Evolutionary conservation across 495 filamentous ascomycete species (phyloP).

Genomic region (Podospora pseudocomata): DNA sequence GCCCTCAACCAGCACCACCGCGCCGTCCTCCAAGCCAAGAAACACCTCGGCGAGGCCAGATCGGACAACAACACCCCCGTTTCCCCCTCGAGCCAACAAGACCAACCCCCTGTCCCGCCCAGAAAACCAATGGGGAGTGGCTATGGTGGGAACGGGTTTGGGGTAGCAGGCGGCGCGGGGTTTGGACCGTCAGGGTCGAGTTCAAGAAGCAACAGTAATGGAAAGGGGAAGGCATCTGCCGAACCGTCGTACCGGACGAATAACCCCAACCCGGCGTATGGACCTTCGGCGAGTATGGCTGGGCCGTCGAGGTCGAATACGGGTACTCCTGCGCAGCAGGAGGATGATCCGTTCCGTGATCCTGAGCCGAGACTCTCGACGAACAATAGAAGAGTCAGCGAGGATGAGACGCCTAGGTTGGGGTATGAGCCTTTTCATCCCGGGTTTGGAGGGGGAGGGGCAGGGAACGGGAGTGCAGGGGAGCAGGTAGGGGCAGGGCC

Average conservation of each 20-base stretch:
- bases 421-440: conserved; percentile 52
- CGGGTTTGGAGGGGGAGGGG: conserved; percentile 36
- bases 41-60: conserved; percentile 36
- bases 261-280: conserved; percentile 4
- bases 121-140: conserved; percentile 7
- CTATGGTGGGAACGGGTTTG: conserved; percentile 21
- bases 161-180: conserved; percentile 7
- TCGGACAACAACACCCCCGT: conserved; percentile 24
- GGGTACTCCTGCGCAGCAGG: conserved; percentile 31
- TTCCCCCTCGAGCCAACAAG: neutral
- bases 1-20: conserved; percentile 77
- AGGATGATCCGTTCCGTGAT: conserved; percentile 49
- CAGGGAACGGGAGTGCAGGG: neutral
- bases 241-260: conserved; percentile 19
- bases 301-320: conserved; percentile 37
- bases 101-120: neutral
- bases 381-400: conserved; percentile 21
- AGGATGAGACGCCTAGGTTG: conserved; percentile 24
- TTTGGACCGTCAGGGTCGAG: conserved; percentile 1
- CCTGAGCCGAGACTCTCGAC: conserved; percentile 32
- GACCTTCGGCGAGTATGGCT: conserved; percentile 17
- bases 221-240: conserved; percentile 42
- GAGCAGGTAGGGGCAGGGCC: conserved; percentile 10
- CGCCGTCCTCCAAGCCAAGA: conserved; percentile 70
- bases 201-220: conserved; percentile 22